Conservation (phyloP, 176 grass and related monocot species). For the Tillandsia fasciculata region DNA sequence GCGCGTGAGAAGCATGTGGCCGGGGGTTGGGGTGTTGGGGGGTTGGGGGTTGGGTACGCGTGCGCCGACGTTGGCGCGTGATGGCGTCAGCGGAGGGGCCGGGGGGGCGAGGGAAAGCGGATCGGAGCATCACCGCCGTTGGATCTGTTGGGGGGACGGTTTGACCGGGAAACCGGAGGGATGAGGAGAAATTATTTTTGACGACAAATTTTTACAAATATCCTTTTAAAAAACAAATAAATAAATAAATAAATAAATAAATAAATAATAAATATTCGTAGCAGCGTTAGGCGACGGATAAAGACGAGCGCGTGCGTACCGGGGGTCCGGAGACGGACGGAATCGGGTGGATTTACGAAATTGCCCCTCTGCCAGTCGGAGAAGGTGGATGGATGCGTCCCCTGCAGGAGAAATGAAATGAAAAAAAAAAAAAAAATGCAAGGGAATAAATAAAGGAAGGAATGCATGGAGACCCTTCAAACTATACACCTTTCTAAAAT, state of each 20-base stretch:
- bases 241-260: too few species aligned
- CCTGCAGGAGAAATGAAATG: too few species aligned
- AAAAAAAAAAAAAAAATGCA: too few species aligned
- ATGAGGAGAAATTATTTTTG: not conserved
- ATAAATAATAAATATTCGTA: too few species aligned
- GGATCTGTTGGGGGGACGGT: conserved; percentile 26
- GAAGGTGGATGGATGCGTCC: not conserved
- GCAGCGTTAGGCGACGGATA: too few species aligned
- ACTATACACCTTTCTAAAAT: too few species aligned
- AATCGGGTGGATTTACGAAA: not conserved
- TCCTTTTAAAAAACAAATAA: too few species aligned
- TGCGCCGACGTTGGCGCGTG: conserved; percentile 39
- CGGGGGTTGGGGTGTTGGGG: not conserved
- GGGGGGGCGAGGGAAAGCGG: conserved; percentile 12
- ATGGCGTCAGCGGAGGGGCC: conserved; percentile 33
- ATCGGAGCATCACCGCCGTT: conserved; percentile 73
- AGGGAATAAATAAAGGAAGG: too few species aligned
- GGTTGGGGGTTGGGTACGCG: conserved; percentile 10
- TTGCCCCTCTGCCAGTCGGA: not conserved
- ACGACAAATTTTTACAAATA: not conserved
- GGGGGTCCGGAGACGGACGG: conserved; percentile 1
- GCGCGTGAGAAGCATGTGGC: conserved; percentile 20
- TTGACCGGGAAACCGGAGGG: conserved; percentile 73
- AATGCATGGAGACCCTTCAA: too few species aligned
- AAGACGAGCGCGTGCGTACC: too few species aligned